Evolutionary conservation across 805 yeast genomes (phyloP).

Genomic region (Danielia oregonensis): DNA sequence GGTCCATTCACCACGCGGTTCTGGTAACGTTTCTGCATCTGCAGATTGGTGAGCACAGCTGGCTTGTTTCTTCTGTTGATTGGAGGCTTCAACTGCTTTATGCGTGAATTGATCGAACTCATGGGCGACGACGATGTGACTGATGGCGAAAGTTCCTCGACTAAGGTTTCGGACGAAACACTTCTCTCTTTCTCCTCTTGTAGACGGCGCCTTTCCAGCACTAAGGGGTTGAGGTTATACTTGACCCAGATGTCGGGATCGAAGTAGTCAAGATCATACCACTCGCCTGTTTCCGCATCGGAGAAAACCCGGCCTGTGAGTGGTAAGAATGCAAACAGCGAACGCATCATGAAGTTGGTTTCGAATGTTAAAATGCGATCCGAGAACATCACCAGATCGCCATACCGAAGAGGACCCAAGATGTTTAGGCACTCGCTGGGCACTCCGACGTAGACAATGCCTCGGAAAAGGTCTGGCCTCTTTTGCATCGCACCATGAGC

Average conservation of each 20-base stretch:
- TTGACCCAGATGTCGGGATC: slow-evolving; percentile 79
- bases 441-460: slow-evolving; percentile 75
- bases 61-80: slow-evolving; percentile 12
- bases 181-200: slow-evolving; percentile 17
- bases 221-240: slow-evolving; percentile 72
- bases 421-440: slow-evolving; percentile 85
- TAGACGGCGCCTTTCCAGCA: slow-evolving; percentile 36
- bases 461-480: slow-evolving; percentile 66
- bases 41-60: slow-evolving; percentile 17
- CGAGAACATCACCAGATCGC: slow-evolving; percentile 75
- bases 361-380: slow-evolving; percentile 74
- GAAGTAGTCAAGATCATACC: slow-evolving; percentile 68
- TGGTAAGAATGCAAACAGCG: slow-evolving; percentile 77
- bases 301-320: slow-evolving; percentile 69
- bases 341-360: slow-evolving; percentile 84
- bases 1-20: slow-evolving; percentile 17
- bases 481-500: slow-evolving; percentile 75
- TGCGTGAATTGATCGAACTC: slow-evolving; percentile 21
- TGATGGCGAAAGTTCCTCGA: slow-evolving; percentile 5
- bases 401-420: slow-evolving; percentile 78
- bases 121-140: slow-evolving; percentile 2
- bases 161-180: slow-evolving; percentile 6
- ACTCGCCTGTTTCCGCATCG: slow-evolving; percentile 54
- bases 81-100: slow-evolving; percentile 10
- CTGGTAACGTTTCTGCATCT: slow-evolving; percentile 23